A percentile compares a stretch with the other conserved stretches of the same genome.
These are phyloP conservation scores for Aaosphaeria pasadenensis DNA, from an alignment of 2,329 filamentous ascomycete genomes.

Conservation along the genomic window DNA sequence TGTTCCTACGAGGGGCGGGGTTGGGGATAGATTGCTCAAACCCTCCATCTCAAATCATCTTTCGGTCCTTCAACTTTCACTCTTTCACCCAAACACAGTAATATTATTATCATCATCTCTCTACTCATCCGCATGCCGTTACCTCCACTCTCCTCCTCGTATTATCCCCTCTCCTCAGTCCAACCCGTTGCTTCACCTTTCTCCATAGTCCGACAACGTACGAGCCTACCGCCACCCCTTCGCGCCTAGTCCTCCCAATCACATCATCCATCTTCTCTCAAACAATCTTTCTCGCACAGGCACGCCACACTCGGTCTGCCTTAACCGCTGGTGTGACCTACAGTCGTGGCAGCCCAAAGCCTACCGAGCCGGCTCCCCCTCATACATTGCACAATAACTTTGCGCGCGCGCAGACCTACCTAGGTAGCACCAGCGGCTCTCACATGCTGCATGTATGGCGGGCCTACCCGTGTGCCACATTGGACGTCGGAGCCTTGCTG, in stretches of 20 bases:
- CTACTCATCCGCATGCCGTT: neutral
- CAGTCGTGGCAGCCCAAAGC: neutral
- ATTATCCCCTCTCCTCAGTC: neutral
- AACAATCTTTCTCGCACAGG: neutral
- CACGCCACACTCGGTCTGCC: too few relatives aligned
- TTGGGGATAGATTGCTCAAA: neutral
- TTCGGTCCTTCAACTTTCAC: neutral
- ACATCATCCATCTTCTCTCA: neutral
- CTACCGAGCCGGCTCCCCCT: neutral
- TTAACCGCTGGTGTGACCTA: neutral
- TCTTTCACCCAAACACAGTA: neutral
- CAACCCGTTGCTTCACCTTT: neutral
- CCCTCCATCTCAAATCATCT: neutral
- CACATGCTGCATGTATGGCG: neutral
- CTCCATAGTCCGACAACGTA: neutral
- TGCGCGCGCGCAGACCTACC: neutral
- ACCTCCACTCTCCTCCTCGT: neutral
- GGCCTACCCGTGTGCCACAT: neutral
- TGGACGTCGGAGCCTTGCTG: neutral
- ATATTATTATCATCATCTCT: too few relatives aligned
- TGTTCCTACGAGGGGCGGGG: neutral
- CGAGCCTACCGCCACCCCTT: neutral
- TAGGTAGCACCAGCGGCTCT: neutral
- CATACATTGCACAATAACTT: neutral
- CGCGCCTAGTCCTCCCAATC: neutral